phyloP scores from a whole-genome alignment of 1,139 yeast species.

The Kodamaea fungicola region DNA sequence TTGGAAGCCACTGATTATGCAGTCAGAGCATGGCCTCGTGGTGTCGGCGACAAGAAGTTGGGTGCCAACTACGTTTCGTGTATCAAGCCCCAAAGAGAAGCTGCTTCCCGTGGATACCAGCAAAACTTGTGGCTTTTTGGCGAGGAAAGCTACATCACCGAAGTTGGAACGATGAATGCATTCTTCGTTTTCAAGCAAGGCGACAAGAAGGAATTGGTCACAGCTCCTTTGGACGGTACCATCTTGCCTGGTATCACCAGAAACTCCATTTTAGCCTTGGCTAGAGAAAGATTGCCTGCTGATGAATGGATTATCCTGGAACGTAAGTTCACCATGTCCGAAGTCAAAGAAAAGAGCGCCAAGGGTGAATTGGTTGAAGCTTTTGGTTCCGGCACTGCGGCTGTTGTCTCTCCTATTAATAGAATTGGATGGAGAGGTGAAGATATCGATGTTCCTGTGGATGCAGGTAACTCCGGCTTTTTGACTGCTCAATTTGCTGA shows the following conservation, averaged over 20 bases:
- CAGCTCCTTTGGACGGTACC: slow-evolving; percentile 42
- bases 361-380: slow-evolving; percentile 89
- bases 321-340: slow-evolving; percentile 76
- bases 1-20: slow-evolving; percentile 33
- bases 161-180: slow-evolving; percentile 44
- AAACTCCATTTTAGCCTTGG: slow-evolving; percentile 37
- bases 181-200: slow-evolving; percentile 35
- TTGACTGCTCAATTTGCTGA: slow-evolving; percentile 70
- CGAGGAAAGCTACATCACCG: slow-evolving; percentile 38
- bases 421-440: slow-evolving; percentile 77
- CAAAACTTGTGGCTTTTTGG: slow-evolving; percentile 46
- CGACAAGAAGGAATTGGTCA: slow-evolving; percentile 32
- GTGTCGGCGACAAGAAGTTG: slow-evolving; percentile 41
- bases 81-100: slow-evolving; percentile 31
- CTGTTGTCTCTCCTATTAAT: slow-evolving; percentile 90
- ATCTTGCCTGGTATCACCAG: slow-evolving; percentile 44
- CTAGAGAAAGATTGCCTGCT: slow-evolving; percentile 22
- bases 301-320: slow-evolving; percentile 54
- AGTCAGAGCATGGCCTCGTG: slow-evolving; percentile 46
- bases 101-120: slow-evolving; percentile 34
- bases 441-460: slow-evolving; percentile 70
- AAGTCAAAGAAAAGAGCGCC: slow-evolving; percentile 71
- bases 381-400: slow-evolving; percentile 97
- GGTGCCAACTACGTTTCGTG: slow-evolving; percentile 49
- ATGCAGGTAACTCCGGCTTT: slow-evolving; percentile 79